Base-by-base conservation (phyloP, 148 eudicot genomes). In the Vaccinium corymbosum region DNA sequence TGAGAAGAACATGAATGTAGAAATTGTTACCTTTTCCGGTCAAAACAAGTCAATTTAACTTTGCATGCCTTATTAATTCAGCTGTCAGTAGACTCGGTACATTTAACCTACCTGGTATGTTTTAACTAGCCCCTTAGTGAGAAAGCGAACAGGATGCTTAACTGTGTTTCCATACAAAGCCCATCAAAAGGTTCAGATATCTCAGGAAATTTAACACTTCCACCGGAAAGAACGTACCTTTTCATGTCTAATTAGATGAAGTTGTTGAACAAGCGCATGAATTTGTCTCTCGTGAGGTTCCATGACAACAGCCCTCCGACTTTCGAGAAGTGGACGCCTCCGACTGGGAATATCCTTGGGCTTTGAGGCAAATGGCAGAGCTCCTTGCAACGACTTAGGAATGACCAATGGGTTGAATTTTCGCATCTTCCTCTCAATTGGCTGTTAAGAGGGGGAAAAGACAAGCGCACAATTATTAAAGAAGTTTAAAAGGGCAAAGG, bases 331-430 rank as follows among this genome's bases (percentile, higher is more conserved):
- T 17, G 88, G 88, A 16, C 84, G 88, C 80, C 83, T 89, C 56
- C 90, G 80, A 70, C 84, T 83, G 15, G 93, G 90, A 75, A 66
- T 87, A 82, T 94, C 88, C 89, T 97, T 97, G 59, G 98, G 97
- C 88, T 97, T 97, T 38, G 97, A 90, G 25, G 83, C 86, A 84
- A 94, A 94, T 55, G 99, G 99, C 12, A 97, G 94, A 78, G 81
- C 90, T 78, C 79, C 86, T 85, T 93, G 97, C 80, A 97, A 83
- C 27, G 92, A 79, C 92, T 89, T 92, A 55, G 98, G 93, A 76
- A 97, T 93, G 66, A 94, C 92, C 83, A 97, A 62, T 3, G 94
- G 94, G 83, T 94, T 97, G 92, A 90, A 94, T 90, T 92, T 93
- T 90, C 81, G 91, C 16, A 27, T 83, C 86, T 89, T 92, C 88